Percentiles rank a stretch among this genome's conserved stretches.
These are phyloP conservation scores for Escallonia herrerae DNA, from an alignment of 129 eudicot species.

Conservation along the genomic window DNA sequence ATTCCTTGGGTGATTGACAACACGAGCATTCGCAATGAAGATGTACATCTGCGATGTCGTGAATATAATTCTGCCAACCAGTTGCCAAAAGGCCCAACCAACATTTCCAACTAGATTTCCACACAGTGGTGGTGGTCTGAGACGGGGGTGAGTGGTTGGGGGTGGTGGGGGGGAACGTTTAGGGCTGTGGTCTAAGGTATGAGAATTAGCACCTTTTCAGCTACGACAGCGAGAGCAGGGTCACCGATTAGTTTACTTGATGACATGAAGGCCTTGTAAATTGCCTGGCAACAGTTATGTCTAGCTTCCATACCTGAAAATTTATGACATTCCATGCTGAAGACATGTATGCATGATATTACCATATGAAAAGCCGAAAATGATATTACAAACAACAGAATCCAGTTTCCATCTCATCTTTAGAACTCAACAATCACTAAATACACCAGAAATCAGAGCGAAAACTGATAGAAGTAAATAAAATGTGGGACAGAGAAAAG, in stretches of 20 bases:
- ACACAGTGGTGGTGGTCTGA: neutral
- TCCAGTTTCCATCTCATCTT: neutral
- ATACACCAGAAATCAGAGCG: too few species aligned
- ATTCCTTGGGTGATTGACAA: neutral
- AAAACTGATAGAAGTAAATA: too few species aligned
- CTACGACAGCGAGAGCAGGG: slow-evolving; percentile 49
- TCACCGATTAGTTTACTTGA: slow-evolving; percentile 53
- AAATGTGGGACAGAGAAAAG: too few species aligned
- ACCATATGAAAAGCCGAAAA: neutral
- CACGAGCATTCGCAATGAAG: neutral
- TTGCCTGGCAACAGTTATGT: slow-evolving; percentile 63
- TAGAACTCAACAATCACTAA: too few species aligned
- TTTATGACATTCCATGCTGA: neutral
- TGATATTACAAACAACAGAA: neutral
- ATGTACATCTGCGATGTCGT: neutral
- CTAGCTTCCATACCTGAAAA: slow-evolving; percentile 85
- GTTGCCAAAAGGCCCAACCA: neutral
- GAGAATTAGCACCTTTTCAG: slow-evolving; percentile 49
- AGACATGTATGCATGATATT: neutral
- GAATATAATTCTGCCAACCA: neutral
- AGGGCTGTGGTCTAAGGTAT: neutral
- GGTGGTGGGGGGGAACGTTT: too few species aligned
- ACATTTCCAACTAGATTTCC: neutral
- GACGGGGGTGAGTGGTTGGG: too few species aligned
- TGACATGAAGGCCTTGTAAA: slow-evolving; percentile 44